Evolutionary conservation across 2,329 filamentous ascomycete genomes (phyloP).

Genomic region (Verticillium zaregamsianum): DNA sequence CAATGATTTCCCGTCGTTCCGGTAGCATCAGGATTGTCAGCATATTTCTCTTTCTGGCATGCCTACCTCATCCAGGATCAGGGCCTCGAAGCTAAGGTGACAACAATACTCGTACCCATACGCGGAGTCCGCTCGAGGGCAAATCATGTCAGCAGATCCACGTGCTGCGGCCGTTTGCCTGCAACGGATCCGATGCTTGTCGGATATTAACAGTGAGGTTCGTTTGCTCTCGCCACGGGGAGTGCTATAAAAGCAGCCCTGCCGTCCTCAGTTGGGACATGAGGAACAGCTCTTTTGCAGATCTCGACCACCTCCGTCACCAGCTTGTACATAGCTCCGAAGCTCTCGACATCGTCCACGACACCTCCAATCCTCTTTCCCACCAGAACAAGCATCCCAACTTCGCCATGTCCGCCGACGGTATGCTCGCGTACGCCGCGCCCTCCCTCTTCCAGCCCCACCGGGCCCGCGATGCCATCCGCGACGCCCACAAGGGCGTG

Average conservation of each 20-base stretch:
- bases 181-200: background rate
- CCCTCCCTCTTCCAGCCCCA: conserved; percentile 44
- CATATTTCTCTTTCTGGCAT: background rate
- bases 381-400: background rate
- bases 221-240: background rate
- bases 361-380: background rate
- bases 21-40: background rate
- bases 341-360: background rate
- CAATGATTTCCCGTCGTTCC: background rate
- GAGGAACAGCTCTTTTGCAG: background rate
- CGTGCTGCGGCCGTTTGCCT: background rate
- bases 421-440: conserved; percentile 36
- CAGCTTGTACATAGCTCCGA: background rate
- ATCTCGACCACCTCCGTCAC: background rate
- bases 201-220: background rate
- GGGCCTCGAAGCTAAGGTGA: background rate
- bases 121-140: background rate
- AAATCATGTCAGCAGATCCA: background rate
- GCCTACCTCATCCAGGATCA: background rate
- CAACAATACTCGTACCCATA: background rate
- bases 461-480: conserved; percentile 36
- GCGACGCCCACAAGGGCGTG: conserved; percentile 40
- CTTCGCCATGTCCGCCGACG: background rate
- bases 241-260: background rate
- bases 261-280: background rate